Evolutionary conservation across 495 filamentous ascomycete species (phyloP).

Genomic region (Glonium stellatum): DNA sequence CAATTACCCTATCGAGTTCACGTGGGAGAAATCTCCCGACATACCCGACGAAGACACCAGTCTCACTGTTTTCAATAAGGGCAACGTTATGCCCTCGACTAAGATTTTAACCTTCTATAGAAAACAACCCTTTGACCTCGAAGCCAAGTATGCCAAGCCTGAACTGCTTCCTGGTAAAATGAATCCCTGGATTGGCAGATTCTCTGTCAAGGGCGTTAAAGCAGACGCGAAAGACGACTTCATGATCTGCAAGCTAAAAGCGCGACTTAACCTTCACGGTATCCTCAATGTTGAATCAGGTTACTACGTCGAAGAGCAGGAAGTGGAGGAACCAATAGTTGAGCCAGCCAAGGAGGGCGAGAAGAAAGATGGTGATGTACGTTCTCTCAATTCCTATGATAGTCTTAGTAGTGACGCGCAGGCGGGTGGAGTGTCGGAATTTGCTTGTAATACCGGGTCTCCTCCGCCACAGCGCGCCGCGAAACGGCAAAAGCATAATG

Average conservation of each 20-base stretch:
- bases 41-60: conserved; percentile 98
- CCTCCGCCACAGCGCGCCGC: conserved; percentile 7
- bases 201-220: conserved; percentile 57
- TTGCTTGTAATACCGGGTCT: neutral
- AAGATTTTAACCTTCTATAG: conserved; percentile 99
- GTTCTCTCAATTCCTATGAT: conserved; percentile 26
- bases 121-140: conserved; percentile 93
- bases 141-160: conserved; percentile 85
- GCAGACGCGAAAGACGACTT: conserved; percentile 53
- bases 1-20: conserved; percentile 97
- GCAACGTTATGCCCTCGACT: conserved; percentile 95
- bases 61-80: conserved; percentile 94
- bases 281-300: conserved; percentile 94
- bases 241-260: conserved; percentile 97
- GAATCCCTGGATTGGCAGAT: conserved; percentile 90
- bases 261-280: conserved; percentile 92
- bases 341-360: conserved; percentile 48
- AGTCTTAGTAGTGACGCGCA: conserved; percentile 4
- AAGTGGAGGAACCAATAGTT: conserved; percentile 85
- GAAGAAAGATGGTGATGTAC: conserved; percentile 54
- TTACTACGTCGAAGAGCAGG: conserved; percentile 96
- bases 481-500: conserved; percentile 24
- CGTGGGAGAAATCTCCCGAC: conserved; percentile 97
- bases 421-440: neutral
- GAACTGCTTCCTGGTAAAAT: conserved; percentile 85